phyloP scores from a whole-genome alignment of 371 early-diverging fungal genomes.

The Blastocladiella emersonii region DNA sequence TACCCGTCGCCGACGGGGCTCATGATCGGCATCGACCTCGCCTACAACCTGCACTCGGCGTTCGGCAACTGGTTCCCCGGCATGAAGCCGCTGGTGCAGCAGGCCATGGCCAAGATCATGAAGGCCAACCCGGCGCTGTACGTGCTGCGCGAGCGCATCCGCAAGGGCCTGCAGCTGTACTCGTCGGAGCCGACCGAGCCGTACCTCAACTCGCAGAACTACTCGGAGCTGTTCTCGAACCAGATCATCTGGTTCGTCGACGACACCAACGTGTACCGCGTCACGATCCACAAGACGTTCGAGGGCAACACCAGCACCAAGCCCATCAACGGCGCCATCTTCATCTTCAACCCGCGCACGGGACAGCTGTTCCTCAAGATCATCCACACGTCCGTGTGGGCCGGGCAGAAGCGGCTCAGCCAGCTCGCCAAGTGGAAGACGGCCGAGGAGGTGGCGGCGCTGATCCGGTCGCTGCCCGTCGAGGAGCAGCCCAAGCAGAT shows the following conservation, averaged over 20 bases:
- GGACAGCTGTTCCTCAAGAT: slow-evolving; percentile 98
- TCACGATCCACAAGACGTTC: slow-evolving; percentile 98
- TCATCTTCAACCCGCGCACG: slow-evolving; percentile 96
- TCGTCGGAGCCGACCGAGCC: slow-evolving; percentile 98
- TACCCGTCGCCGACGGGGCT: slow-evolving; percentile 95
- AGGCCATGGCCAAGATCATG: slow-evolving; percentile 96
- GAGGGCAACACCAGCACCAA: slow-evolving; percentile 91
- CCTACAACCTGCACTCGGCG: slow-evolving; percentile 76
- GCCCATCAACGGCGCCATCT: slow-evolving; percentile 97
- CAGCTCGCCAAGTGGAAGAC: slow-evolving; percentile 99
- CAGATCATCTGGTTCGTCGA: slow-evolving; percentile 99
- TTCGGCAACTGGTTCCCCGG: slow-evolving; percentile 97
- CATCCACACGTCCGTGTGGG: slow-evolving; percentile 98
- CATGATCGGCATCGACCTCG: slow-evolving; percentile 93
- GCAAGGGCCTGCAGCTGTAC: slow-evolving; percentile 96
- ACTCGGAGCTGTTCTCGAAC: slow-evolving; percentile 92
- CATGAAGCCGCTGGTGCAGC: slow-evolving; percentile 91
- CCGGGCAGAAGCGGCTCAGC: slow-evolving; percentile 95
- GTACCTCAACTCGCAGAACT: slow-evolving; percentile 87
- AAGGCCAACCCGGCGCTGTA: slow-evolving; percentile 95
- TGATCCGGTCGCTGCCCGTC: slow-evolving; percentile 93
- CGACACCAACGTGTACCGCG: slow-evolving; percentile 98
- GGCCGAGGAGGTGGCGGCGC: slow-evolving; percentile 96
- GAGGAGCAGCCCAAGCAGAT: slow-evolving; percentile 98
- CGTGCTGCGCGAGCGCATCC: slow-evolving; percentile 95